Evolutionary conservation across 106 monocot species (phyloP), one percentile per base, ranked within the genome.

Genomic region (Agapanthus africanus): DNA sequence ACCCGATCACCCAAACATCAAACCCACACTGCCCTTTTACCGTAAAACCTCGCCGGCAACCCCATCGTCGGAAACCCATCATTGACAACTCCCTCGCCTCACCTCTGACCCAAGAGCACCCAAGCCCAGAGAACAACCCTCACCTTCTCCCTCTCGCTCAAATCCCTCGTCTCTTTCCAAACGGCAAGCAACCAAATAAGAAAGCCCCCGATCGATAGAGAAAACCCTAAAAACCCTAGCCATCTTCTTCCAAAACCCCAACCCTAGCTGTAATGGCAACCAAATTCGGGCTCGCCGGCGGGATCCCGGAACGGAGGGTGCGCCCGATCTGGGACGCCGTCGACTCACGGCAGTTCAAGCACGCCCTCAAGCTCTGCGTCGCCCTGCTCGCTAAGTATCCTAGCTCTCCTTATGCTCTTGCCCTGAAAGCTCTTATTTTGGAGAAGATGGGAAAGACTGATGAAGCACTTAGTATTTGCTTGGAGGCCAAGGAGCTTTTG

Each of bases 301-400:
- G 97, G 37, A 92, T 99, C 61, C 97, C 97, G 77, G 97, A 92
- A 80, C 77, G 92, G 31, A 79, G 84, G 42, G 97, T 97, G 19
- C 81, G 91, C 39, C 97, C 97, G 41, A 97, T 97, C 72, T 97
- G 97, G 97, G 97, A 97, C 74, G 97, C 97, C 28, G 82, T 99
- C 47, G 97, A 99, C 80, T 95, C 95, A 9, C 88, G 95, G 56
- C 95, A 95, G 88, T 95, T 77, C 72, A 95, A 95, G 82, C 35
- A 80, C 19, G 95, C 91, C 7, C 82, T 88, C 69, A 95, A 91
- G 88, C 91, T 95, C 69, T 80, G 75, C 71, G 50, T 66, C 11
- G 79, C 79, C 44, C 95, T 95, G 59, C 95, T 91, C 57, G 37
- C 77, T 42, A 95, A 95, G 86, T 80, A 88, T 66, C 95, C 95